Evolutionary conservation across 225 moss, liverwort and hornwort genomes (phyloP), one percentile per base, ranked within the genome.

Genomic region (Asterella californica): DNA sequence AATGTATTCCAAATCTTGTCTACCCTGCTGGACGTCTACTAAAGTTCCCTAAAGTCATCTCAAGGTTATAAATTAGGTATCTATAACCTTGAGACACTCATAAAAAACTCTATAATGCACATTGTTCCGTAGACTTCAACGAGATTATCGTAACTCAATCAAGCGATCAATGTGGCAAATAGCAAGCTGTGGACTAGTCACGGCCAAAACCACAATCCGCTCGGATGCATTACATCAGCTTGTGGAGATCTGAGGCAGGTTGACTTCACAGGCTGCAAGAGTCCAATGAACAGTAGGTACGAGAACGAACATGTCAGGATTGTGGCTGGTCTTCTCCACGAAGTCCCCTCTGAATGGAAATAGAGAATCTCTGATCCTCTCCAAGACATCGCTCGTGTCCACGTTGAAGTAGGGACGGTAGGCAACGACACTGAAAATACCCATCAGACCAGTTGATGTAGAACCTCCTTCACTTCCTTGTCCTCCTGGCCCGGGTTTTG

Each of bases 371-470:
- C 76, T 84, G 79, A 99, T 88, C 77, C 99, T 91, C 66, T 90
- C 87, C 65, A 99, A 81, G 50, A 99, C 99, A 87, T 99, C 95
- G 5, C 80, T 74, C 59, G 99, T 95, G 84, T 99, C 99, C n/a
- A 99, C 93, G 75, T 95, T 95, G 72, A 99, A 99, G 87, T 95
- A 99, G 38, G 99, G 99, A 82, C 99, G 92, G 84, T 99, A 99
- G 48, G 95, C 84, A 81, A 91, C 83, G 65, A 91, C 88, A 83
- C 93, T 95, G 86, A 99, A 99, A 66, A 88, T 88, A 60, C 91
- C 92, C 91, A 93, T 89, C 83, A 95, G 86, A 75, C 93, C 93
- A 63, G 91, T 78, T 38, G 91, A 67, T 45, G 86, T 79, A 66
- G 88, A 79, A 65, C 90, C 78, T 61, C 90, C 78, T 61, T 81